A percentile compares a stretch with the other conserved stretches of the same genome.
phyloP scores from a whole-genome alignment of 345 rosid genomes.

The Salix koriyanagi region DNA sequence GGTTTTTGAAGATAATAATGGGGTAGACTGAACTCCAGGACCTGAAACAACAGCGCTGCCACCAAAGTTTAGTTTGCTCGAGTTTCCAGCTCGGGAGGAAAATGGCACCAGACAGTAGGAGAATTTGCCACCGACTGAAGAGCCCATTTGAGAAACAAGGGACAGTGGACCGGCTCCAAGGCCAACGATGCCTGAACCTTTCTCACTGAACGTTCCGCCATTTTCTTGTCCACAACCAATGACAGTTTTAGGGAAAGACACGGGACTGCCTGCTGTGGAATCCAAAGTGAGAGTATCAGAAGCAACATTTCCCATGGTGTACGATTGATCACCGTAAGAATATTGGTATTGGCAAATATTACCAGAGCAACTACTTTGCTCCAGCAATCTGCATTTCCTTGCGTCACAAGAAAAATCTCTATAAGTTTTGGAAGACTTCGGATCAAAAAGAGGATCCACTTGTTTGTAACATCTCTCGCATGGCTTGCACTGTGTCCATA shows the following conservation, averaged over 20 bases:
- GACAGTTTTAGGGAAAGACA: slow-evolving; percentile 24
- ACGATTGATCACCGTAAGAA: slow-evolving; percentile 16
- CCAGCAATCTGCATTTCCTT: neutral
- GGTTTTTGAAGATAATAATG: slow-evolving; percentile 33
- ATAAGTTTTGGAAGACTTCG: slow-evolving; percentile 32
- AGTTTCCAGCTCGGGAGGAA: slow-evolving; percentile 8
- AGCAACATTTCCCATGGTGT: slow-evolving; percentile 11
- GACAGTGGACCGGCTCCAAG: slow-evolving; percentile 56
- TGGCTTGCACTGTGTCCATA: slow-evolving; percentile 25
- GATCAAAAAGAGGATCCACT: slow-evolving; percentile 16
- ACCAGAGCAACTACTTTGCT: neutral
- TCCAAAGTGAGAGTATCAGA: slow-evolving; percentile 23
- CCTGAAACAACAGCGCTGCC: slow-evolving; percentile 41
- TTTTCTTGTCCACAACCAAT: slow-evolving; percentile 56
- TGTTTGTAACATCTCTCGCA: slow-evolving; percentile 10
- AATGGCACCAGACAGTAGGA: slow-evolving; percentile 58
- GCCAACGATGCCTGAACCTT: slow-evolving; percentile 53
- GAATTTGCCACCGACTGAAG: slow-evolving; percentile 43
- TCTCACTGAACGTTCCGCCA: slow-evolving; percentile 33
- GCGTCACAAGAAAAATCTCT: neutral
- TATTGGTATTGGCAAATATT: neutral
- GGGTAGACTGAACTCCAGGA: slow-evolving; percentile 38
- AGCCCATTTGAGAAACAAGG: slow-evolving; percentile 42
- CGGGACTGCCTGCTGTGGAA: slow-evolving; percentile 36
- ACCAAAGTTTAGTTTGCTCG: slow-evolving; percentile 56